Percentiles rank a stretch among this genome's conserved stretches.
Evolutionary conservation across 2,329 filamentous ascomycete genomes (phyloP).

Genomic region (Phialophora macrospora): DNA sequence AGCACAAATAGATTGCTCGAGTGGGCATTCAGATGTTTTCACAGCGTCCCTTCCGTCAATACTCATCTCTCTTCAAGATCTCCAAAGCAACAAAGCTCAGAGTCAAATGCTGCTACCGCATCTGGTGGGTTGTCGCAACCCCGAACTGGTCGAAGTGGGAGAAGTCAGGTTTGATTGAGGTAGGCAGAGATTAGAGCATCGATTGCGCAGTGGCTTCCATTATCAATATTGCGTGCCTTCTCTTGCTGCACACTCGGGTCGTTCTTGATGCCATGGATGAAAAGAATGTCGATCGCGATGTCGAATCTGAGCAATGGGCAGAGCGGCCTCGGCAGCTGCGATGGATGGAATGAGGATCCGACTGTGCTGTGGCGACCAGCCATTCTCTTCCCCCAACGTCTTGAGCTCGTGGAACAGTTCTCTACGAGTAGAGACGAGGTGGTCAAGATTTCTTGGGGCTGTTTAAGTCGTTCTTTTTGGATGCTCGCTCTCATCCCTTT

Average conservation of each 20-base stretch:
- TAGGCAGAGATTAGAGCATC: neutral
- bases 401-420: neutral
- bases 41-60: neutral
- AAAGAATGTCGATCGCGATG: neutral
- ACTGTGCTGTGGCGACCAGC: neutral
- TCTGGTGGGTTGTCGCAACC: neutral
- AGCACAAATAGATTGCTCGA: neutral
- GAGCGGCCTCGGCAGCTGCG: constrained; percentile 7
- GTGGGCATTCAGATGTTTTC: neutral
- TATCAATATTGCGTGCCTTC: neutral
- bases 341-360: constrained; percentile 14
- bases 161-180: neutral
- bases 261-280: neutral
- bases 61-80: neutral
- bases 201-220: neutral
- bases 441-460: constrained; percentile 13
- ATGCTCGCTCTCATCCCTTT: constrained; percentile 28
- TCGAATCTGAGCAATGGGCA: neutral
- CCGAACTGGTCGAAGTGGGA: neutral
- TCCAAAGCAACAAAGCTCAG: neutral
- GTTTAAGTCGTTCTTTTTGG: constrained; percentile 36
- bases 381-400: neutral
- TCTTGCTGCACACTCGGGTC: neutral
- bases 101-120: neutral
- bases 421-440: constrained; percentile 1